These are phyloP conservation scores for Nemania sp. DNA, from an alignment of 2,329 filamentous ascomycete genomes.

Conservation along the genomic window DNA sequence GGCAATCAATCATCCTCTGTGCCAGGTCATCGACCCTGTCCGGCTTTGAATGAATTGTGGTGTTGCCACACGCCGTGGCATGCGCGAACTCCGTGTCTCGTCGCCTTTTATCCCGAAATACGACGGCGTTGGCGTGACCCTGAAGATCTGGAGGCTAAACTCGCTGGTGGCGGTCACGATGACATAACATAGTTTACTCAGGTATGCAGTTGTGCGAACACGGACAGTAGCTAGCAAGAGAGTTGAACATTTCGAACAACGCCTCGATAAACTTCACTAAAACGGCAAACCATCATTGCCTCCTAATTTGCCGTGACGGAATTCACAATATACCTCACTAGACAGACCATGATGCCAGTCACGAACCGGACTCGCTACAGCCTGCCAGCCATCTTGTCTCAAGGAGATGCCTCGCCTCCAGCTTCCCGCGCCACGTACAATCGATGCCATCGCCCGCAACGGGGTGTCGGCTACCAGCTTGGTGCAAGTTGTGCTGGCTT, in stretches of 20 bases:
- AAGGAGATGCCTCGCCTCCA: slow-evolving; percentile 29
- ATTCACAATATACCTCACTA: too few relatives aligned
- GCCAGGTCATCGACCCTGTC: too few relatives aligned
- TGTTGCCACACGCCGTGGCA: slow-evolving; percentile 5
- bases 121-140: background rate
- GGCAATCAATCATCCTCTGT: slow-evolving; percentile 16
- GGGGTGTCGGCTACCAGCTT: background rate
- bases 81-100: slow-evolving; percentile 2
- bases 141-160: background rate
- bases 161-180: background rate
- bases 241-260: too few relatives aligned
- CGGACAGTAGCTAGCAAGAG: too few relatives aligned
- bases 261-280: too few relatives aligned
- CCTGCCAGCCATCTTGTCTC: slow-evolving; percentile 22
- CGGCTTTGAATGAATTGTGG: too few relatives aligned
- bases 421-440: slow-evolving; percentile 26
- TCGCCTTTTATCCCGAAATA: slow-evolving; percentile 2
- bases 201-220: too few relatives aligned
- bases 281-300: too few relatives aligned
- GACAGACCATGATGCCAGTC: background rate
- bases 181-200: too few relatives aligned
- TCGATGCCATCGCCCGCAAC: slow-evolving; percentile 38
- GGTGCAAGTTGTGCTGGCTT: background rate
- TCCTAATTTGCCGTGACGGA: too few relatives aligned
- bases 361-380: slow-evolving; percentile 2